These are phyloP conservation scores for Botrytis medusae DNA, from an alignment of 2,329 filamentous ascomycete genomes.

Conservation along the genomic window DNA sequence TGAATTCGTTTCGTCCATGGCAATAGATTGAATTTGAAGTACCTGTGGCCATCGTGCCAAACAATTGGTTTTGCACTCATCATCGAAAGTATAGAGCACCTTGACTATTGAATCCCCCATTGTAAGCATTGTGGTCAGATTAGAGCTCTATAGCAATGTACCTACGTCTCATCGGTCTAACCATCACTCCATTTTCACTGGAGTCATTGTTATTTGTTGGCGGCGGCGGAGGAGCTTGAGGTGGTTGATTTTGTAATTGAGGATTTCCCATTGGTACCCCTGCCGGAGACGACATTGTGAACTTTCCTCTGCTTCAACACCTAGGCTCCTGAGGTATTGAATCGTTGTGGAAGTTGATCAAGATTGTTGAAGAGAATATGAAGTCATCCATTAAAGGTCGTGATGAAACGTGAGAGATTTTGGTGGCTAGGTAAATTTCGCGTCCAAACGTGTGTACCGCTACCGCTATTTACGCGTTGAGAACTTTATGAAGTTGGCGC, in stretches of 20 bases:
- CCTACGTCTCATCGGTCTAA: constrained; percentile 62
- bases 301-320: constrained; percentile 29
- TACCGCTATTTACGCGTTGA: constrained; percentile 21
- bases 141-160: constrained; percentile 27
- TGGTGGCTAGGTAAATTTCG: constrained; percentile 31
- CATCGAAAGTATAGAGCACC: constrained; percentile 94
- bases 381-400: constrained; percentile 30
- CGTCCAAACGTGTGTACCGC: constrained; percentile 29
- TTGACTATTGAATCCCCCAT: constrained; percentile 63
- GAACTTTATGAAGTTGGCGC: constrained; percentile 24
- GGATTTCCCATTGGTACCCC: constrained; percentile 23
- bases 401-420: constrained; percentile 24
- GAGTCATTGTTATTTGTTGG: constrained; percentile 24
- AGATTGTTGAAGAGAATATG: constrained; percentile 24
- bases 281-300: constrained; percentile 37
- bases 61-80: constrained; percentile 83
- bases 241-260: constrained; percentile 26
- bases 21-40: constrained; percentile 75
- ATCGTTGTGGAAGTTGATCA: constrained; percentile 25
- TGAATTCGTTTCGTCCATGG: constrained; percentile 73
- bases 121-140: constrained; percentile 26
- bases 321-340: constrained; percentile 25
- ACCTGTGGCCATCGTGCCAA: constrained; percentile 81
- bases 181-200: constrained; percentile 53
- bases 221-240: constrained; percentile 28